These are phyloP conservation scores for Diphasiastrum complanatum DNA, from an alignment of 83 land plant genomes.

Conservation along the genomic window DNA sequence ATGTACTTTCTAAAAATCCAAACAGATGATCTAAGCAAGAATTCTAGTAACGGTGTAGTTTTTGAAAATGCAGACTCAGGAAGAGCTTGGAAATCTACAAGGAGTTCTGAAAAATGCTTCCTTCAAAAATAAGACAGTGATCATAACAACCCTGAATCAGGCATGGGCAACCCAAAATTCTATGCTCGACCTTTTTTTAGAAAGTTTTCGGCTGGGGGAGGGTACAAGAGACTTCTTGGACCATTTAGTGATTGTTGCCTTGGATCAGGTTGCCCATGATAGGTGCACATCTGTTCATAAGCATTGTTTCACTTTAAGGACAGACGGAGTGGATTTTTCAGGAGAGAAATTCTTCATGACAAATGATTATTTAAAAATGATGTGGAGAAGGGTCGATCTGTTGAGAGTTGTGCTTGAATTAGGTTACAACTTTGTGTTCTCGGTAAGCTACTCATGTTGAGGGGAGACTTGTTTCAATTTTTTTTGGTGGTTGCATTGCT, in stretches of 20 bases:
- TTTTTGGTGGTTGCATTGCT: too few relatives aligned
- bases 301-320: slow-evolving; percentile 2
- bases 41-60: too few relatives aligned
- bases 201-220: neutral
- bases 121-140: neutral
- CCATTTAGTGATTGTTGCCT: neutral
- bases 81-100: neutral
- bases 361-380: slow-evolving; percentile 1
- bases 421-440: neutral
- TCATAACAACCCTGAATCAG: neutral
- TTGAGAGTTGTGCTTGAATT: neutral
- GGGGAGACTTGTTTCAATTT: too few relatives aligned
- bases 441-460: neutral
- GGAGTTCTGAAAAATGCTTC: neutral
- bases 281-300: neutral
- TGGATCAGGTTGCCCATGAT: neutral
- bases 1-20: too few relatives aligned
- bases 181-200: neutral
- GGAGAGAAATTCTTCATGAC: slow-evolving; percentile 7
- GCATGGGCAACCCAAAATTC: neutral
- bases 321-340: neutral
- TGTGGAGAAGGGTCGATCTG: neutral
- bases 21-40: too few relatives aligned
- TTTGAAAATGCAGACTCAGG: neutral
- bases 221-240: neutral